These are phyloP conservation scores for Hydnomerulius pinastri DNA, from an alignment of 768 basidiomycete species.

Conservation along the genomic window DNA sequence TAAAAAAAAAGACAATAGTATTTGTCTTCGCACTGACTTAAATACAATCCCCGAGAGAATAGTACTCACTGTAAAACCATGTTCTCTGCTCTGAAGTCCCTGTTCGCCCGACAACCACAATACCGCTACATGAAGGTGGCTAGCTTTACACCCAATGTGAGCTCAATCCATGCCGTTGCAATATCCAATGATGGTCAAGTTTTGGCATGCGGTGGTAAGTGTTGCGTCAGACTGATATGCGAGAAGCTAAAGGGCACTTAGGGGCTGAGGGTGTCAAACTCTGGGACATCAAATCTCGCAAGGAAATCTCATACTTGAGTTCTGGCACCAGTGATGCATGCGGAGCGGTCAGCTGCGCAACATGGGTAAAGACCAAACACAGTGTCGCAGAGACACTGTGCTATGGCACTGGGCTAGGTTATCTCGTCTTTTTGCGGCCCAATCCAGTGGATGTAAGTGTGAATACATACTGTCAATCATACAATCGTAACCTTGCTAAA, in stretches of 20 bases:
- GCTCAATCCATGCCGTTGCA: neutral
- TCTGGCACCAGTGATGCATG: neutral
- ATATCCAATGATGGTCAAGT: constrained; percentile 1
- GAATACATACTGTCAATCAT: neutral
- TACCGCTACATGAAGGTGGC: neutral
- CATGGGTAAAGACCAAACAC: constrained; percentile 4
- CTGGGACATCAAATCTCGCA: neutral
- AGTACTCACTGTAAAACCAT: too few relatives aligned
- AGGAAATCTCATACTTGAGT: neutral
- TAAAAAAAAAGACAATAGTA: too few relatives aligned
- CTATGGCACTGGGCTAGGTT: constrained; percentile 8
- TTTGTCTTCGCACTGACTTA: too few relatives aligned
- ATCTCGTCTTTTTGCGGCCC: constrained; percentile 2
- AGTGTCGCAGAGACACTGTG: neutral
- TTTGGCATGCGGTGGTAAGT: constrained; percentile 5
- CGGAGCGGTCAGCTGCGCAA: constrained; percentile 3
- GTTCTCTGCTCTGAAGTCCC: too few relatives aligned
- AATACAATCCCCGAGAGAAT: too few relatives aligned
- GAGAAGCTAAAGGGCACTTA: too few relatives aligned
- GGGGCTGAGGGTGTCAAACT: constrained; percentile 3
- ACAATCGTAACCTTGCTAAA: too few relatives aligned
- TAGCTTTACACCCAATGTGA: neutral
- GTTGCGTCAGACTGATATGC: too few relatives aligned
- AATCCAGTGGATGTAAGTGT: constrained; percentile 13
- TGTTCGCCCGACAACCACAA: too few relatives aligned